phyloP scores from a whole-genome alignment of 1,284 basidiomycete genomes.

The Ustilago nuda region DNA sequence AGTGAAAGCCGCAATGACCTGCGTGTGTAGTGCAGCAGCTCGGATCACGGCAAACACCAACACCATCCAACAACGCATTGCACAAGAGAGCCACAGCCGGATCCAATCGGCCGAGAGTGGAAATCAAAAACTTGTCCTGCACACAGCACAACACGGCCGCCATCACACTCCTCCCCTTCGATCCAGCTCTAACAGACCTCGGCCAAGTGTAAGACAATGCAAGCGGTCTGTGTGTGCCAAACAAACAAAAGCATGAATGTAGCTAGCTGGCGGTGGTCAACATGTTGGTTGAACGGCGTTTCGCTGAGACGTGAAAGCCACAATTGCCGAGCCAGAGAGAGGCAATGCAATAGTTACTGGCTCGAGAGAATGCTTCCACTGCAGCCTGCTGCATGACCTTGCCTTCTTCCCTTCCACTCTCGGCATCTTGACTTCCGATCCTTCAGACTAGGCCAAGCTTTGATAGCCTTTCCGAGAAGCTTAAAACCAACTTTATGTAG shows the following conservation, averaged over 20 bases:
- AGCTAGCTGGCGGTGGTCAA: too few relatives aligned
- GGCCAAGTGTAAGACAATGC: too few relatives aligned
- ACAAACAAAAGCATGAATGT: too few relatives aligned
- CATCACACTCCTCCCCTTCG: too few relatives aligned
- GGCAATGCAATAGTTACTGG: background rate
- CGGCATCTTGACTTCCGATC: slow-evolving; percentile 11
- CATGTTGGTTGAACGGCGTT: background rate
- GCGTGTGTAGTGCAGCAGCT: slow-evolving; percentile 1
- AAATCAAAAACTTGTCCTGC: background rate
- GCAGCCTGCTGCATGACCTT: slow-evolving; percentile 1
- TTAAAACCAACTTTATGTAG: background rate
- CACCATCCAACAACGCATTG: background rate
- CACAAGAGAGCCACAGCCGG: slow-evolving; percentile 1
- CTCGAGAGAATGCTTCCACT: slow-evolving; percentile 15
- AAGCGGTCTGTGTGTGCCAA: too few relatives aligned
- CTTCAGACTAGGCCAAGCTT: background rate
- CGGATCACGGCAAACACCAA: background rate
- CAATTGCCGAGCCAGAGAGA: background rate
- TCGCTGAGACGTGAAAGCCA: slow-evolving; percentile 8
- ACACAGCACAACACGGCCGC: background rate
- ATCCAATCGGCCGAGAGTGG: slow-evolving; percentile 7
- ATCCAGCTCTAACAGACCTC: too few relatives aligned
- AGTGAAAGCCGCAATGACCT: background rate
- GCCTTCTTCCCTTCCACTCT: background rate
- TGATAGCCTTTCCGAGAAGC: background rate